A percentile compares a stretch with the other conserved stretches of the same genome.
phyloP scores from a whole-genome alignment of 163 green algal genomes.

The Scenedesmus sp. region DNA sequence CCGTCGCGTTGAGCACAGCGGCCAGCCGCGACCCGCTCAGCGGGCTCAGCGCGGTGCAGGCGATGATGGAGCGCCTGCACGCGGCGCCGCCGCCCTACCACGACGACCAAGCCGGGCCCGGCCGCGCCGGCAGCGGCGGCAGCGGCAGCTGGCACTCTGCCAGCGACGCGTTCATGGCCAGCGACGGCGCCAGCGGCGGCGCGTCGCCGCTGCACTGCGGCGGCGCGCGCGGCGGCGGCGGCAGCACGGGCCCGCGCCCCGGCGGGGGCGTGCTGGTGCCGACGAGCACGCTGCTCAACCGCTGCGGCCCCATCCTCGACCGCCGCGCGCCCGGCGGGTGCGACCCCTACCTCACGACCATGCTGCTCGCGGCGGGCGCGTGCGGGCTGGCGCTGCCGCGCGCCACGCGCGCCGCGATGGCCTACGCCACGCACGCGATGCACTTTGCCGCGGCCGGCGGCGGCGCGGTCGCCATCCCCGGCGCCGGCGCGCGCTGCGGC shows the following conservation, averaged over 20 bases:
- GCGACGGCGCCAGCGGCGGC: background rate
- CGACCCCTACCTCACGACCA: slow-evolving; percentile 90
- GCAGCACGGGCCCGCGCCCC: background rate
- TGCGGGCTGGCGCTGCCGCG: slow-evolving; percentile 61
- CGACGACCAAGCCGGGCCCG: no score
- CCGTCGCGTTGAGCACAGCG: slow-evolving; percentile 59
- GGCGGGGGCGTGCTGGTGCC: slow-evolving; percentile 54
- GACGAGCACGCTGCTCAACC: slow-evolving; percentile 50
- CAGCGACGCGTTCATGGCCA: slow-evolving; percentile 14
- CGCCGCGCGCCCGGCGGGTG: slow-evolving; percentile 84
- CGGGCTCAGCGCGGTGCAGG: slow-evolving; percentile 49
- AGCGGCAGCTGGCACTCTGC: slow-evolving; percentile 18
- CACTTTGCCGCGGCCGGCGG: background rate
- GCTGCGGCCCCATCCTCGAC: slow-evolving; percentile 81
- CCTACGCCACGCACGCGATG: background rate
- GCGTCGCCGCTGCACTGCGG: slow-evolving; percentile 42
- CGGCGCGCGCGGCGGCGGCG: slow-evolving; percentile 43
- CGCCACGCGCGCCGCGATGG: background rate
- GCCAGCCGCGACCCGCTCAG: slow-evolving; percentile 46
- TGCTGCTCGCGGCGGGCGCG: slow-evolving; percentile 81
- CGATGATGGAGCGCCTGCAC: slow-evolving; percentile 46
- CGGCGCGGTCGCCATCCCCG: background rate
- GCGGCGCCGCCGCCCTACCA: background rate
- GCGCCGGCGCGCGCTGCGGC: slow-evolving; percentile 1
- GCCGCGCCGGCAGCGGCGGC: no score